Evolutionary conservation across 495 filamentous ascomycete species (phyloP), one percentile per base, ranked within the genome.

Genomic region (Penicillium flavigenum): DNA sequence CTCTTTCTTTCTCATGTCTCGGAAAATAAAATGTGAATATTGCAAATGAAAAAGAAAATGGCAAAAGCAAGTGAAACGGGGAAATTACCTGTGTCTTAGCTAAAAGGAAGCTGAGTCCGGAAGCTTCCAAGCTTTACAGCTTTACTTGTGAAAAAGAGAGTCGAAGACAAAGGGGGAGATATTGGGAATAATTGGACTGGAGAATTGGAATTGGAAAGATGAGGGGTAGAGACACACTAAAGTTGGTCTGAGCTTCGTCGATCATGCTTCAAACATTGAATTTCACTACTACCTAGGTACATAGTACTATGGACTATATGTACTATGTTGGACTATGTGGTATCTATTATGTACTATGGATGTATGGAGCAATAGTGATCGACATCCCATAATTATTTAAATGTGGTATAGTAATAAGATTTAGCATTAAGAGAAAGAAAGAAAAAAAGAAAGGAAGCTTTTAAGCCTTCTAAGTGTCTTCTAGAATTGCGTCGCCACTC

Each of bases 401-500:
- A 12, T 34, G 31, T 34, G 11, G 31, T 12, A 34, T 5, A 44
- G 19, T 11, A 44, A 34, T 34, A 34, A 34, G 31, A 34, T 34
- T 34, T 14, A 34, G 10, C 10, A 31, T 38, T 1, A 3, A 26
- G 24, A 22, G 19, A 43, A 5, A 1, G 7, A 32, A 31, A 20
- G 1, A 20, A 52, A 17, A 9, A 32, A 42, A 24, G 4, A 24
- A 24, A 0, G 22, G 4, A 24, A 29, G 49, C 20, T 42, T 42
- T 44, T 24, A 34, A 19, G 29, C 26, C 12, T 71, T 71, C 68
- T 63, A 71, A 53, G 53, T 57, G 59, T 61, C 56, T 71, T 71
- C 68, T 71, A 71, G 68, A 71, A 71, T 57, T 56, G 39, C 51
- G 62, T 36, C 22, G 32, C 43, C 51, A 53, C 51, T n/a, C 1